Evolutionary conservation across 2,329 filamentous ascomycete genomes (phyloP), one percentile per base, ranked within the genome.

Genomic region (Taxawa tesnikishii): DNA sequence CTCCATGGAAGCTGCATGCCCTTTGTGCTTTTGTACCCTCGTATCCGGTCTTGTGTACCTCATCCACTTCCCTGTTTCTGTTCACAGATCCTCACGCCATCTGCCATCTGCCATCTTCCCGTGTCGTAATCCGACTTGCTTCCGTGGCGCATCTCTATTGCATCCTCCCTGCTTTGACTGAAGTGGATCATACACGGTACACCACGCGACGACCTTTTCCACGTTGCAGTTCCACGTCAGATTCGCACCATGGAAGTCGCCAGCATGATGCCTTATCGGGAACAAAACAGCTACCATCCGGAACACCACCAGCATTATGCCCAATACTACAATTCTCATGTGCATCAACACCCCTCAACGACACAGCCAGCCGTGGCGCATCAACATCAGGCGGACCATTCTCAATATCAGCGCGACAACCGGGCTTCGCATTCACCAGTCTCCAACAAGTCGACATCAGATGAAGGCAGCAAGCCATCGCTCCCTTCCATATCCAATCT

Each of bases 401-500:
- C 21, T 14, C 17, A 33, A 25, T 29, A 32, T 11, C 33, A 28
- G 13, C 28, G 28, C 29, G 29, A 31, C 14, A 26, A 31, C 17
- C 29, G 17, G 24, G 26, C 14, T 18, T 28, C 38, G 12, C 19
- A 28, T 11, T 15, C 26, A 2, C 18, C 32, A 7, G 27, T 31
- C 5, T n/a, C 34, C n/a, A 31, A 30, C 14, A 32, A 27, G 21
- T 30, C 28, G 19, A 11, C 28, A 16, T 21, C 32, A 53, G 80
- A 85, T 47, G 79, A 84, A 49, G 59, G 60, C 28, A 64, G 75
- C 44, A 87, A 79, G 60, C 90, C 81, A 50, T 93, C 85, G 31
- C 65, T 96, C 36, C 88, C 88, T 13, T 94, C 88, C 24, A 94
- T 96, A 55, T 94, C 85, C 23, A 88, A 84, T 55, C 70, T 96